A percentile compares a stretch with the other conserved stretches of the same genome.
Evolutionary conservation across 805 yeast genomes (phyloP).

Genomic region (Hanseniaspora vineae): DNA sequence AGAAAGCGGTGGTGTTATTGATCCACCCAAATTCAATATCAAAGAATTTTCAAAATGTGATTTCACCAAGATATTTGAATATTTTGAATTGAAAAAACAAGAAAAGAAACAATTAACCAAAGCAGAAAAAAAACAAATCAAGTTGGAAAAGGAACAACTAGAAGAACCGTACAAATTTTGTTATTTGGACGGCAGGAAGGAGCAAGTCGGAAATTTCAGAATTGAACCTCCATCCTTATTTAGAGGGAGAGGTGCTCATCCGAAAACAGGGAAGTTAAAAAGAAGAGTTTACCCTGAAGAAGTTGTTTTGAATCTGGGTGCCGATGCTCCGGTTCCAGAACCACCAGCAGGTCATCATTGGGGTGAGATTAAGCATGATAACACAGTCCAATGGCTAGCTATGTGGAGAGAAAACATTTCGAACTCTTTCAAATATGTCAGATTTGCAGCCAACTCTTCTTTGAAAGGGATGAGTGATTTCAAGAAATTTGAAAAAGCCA

Average conservation of each 20-base stretch:
- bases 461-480: conserved; percentile 83
- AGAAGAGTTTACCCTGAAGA: conserved; percentile 83
- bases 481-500: conserved; percentile 87
- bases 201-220: conserved; percentile 85
- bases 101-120: conserved; percentile 56
- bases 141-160: conserved; percentile 55
- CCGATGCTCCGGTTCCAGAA: conserved; percentile 56
- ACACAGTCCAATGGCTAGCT: conserved; percentile 89
- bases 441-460: conserved; percentile 83
- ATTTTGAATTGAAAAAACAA: conserved; percentile 57
- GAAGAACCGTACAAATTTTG: conserved; percentile 81
- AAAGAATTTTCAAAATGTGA: conserved; percentile 58
- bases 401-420: conserved; percentile 94
- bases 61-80: conserved; percentile 57
- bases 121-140: conserved; percentile 64
- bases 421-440: conserved; percentile 72
- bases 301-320: conserved; percentile 69
- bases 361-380: conserved; percentile 84
- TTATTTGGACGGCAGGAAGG: conserved; percentile 72
- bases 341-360: conserved; percentile 83
- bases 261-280: conserved; percentile 85
- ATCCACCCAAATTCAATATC: conserved; percentile 28
- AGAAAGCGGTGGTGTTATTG: conserved; percentile 52
- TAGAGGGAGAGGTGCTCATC: conserved; percentile 95
- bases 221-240: conserved; percentile 95